These are phyloP conservation scores for Camellia oleifera DNA, from an alignment of 179 eudicot species.

Conservation along the genomic window DNA sequence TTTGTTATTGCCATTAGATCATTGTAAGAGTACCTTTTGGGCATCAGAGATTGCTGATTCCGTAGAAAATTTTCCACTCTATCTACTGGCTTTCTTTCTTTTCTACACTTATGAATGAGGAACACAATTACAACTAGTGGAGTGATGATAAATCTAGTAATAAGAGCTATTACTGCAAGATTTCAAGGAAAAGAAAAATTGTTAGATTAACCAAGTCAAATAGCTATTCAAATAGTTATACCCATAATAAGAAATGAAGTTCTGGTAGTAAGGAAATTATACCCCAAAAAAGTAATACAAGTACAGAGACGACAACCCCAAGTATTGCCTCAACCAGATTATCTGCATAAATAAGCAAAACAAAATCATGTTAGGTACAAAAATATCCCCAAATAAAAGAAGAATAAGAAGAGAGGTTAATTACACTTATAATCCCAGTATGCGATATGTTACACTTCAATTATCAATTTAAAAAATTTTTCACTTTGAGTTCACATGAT, in stretches of 20 bases:
- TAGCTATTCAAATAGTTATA: no score
- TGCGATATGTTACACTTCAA: no score
- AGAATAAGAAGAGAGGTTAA: no score
- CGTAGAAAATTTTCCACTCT: background rate
- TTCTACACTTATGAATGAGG: background rate
- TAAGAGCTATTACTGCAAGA: background rate
- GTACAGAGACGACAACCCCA: background rate
- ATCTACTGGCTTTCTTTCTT: constrained; percentile 3
- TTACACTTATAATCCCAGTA: no score
- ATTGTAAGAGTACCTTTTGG: no score
- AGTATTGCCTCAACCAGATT: background rate
- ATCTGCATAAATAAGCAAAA: background rate
- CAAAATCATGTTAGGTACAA: background rate
- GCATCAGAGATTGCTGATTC: no score
- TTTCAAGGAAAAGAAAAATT: background rate
- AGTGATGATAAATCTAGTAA: constrained; percentile 3
- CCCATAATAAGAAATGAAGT: background rate
- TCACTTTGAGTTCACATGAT: no score
- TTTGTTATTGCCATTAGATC: no score
- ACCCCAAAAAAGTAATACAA: background rate
- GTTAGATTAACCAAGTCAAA: background rate
- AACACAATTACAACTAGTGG: background rate
- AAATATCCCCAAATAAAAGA: background rate
- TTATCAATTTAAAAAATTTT: no score
- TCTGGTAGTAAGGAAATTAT: background rate